These are phyloP conservation scores for Saccharomycopsis amapae DNA, from an alignment of 805 yeast genomes.

Conservation along the genomic window DNA sequence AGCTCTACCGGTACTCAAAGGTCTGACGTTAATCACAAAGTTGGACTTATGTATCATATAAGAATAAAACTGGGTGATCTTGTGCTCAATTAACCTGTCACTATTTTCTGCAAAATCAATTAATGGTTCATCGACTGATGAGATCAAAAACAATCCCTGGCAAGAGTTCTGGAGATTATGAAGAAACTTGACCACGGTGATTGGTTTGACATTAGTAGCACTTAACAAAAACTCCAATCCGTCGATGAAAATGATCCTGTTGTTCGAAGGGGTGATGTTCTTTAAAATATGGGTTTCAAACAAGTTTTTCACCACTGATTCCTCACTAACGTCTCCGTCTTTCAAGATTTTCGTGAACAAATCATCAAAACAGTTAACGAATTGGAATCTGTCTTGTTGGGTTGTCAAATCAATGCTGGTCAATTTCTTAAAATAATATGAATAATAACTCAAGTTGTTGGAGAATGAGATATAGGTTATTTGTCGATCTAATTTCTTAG, in stretches of 20 bases:
- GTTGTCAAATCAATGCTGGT: conserved; percentile 12
- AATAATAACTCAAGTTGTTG: conserved; percentile 4
- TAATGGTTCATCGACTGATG: conserved; percentile 5
- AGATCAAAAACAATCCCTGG: conserved; percentile 4
- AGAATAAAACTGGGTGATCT: conserved; percentile 13
- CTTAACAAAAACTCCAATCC: conserved; percentile 14
- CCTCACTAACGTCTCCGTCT: background rate
- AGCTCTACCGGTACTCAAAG: conserved; percentile 20
- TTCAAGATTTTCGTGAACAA: conserved; percentile 7
- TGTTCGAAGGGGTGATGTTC: background rate
- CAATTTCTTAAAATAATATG: conserved; percentile 9
- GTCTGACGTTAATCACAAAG: conserved; percentile 15
- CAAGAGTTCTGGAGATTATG: conserved; percentile 1
- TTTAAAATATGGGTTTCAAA: background rate
- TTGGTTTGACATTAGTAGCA: conserved; percentile 7
- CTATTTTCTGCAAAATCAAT: conserved; percentile 8
- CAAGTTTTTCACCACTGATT: background rate
- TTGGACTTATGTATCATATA: conserved; percentile 6
- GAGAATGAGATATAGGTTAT: conserved; percentile 13
- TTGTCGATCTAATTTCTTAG: background rate
- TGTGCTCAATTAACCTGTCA: conserved; percentile 5
- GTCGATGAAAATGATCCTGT: conserved; percentile 12
- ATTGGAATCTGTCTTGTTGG: conserved; percentile 1
- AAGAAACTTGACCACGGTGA: conserved; percentile 8
- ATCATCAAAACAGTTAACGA: conserved; percentile 16